Conservation (phyloP, 2,329 filamentous ascomycete genomes). For the Penicillium sp. region DNA sequence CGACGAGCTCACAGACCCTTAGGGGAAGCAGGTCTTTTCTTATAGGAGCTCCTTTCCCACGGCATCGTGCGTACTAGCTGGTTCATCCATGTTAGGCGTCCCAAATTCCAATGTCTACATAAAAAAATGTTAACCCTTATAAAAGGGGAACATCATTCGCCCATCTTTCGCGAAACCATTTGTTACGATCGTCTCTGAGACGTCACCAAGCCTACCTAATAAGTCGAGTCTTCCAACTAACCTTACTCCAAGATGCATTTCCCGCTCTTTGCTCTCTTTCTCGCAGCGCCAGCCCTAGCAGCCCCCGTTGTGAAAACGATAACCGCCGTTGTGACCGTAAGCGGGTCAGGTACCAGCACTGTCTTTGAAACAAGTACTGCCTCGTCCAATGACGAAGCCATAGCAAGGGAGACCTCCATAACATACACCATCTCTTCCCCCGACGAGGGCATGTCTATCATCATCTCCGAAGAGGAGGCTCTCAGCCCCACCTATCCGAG, state of each 20-base stretch:
- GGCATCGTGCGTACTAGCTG: no score
- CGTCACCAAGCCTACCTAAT: background rate
- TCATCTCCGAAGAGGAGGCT: background rate
- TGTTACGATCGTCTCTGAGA: background rate
- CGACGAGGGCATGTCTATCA: background rate
- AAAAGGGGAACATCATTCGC: background rate
- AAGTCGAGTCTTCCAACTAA: background rate
- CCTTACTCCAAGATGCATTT: background rate
- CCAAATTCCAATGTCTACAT: no score
- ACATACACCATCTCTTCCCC: no score
- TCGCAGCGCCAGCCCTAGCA: background rate
- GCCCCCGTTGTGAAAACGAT: background rate
- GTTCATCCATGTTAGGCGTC: no score
- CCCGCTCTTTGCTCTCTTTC: background rate
- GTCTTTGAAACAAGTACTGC: background rate
- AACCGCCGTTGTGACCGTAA: background rate
- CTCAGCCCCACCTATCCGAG: background rate
- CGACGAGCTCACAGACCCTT: no score
- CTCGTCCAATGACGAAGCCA: background rate
- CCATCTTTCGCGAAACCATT: background rate
- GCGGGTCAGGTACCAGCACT: background rate
- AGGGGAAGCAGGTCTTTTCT: no score
- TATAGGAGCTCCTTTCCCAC: no score
- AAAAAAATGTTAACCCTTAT: no score
- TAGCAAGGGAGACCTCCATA: no score